Percentiles rank a stretch among this genome's conserved stretches.
Evolutionary conservation across 805 yeast species (phyloP).

Genomic region (Nematodospora valgi): DNA sequence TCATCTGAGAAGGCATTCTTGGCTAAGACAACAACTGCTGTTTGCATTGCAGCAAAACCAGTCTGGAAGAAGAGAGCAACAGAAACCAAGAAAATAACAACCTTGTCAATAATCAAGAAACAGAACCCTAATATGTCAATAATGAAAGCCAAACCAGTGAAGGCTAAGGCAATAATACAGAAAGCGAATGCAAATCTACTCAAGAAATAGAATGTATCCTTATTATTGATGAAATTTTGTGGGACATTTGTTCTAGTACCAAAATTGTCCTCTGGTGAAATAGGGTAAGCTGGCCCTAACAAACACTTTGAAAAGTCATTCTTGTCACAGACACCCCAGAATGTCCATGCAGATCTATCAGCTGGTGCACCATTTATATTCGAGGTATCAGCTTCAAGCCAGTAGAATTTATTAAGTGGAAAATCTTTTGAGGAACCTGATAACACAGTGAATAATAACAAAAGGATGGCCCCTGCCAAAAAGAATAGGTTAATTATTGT

Average conservation of each 20-base stretch:
- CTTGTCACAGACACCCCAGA: constrained; percentile 67
- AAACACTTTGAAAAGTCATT: constrained; percentile 50
- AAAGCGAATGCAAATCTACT: constrained; percentile 66
- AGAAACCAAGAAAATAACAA: constrained; percentile 48
- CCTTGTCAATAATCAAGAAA: constrained; percentile 52
- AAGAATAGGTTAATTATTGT: constrained; percentile 36
- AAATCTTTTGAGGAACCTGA: constrained; percentile 58
- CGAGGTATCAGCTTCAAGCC: constrained; percentile 75
- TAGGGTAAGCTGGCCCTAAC: constrained; percentile 74
- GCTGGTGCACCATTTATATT: constrained; percentile 47
- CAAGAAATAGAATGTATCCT: constrained; percentile 59
- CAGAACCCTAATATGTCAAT: constrained; percentile 53
- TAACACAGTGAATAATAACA: constrained; percentile 56
- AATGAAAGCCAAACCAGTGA: constrained; percentile 60
- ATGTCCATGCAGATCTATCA: constrained; percentile 68
- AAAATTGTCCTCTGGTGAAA: constrained; percentile 79
- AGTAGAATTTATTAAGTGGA: constrained; percentile 70
- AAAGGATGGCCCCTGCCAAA: constrained; percentile 38
- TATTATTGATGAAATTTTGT: constrained; percentile 45
- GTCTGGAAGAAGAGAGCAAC: constrained; percentile 52
- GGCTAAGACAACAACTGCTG: constrained; percentile 77
- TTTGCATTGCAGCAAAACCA: constrained; percentile 66
- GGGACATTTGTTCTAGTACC: constrained; percentile 52
- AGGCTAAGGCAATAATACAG: constrained; percentile 55
- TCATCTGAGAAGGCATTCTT: constrained; percentile 59